Evolutionary conservation across 2,329 filamentous ascomycete species (phyloP), one percentile per base, ranked within the genome.

Genomic region (Ophiostoma pallidulum): DNA sequence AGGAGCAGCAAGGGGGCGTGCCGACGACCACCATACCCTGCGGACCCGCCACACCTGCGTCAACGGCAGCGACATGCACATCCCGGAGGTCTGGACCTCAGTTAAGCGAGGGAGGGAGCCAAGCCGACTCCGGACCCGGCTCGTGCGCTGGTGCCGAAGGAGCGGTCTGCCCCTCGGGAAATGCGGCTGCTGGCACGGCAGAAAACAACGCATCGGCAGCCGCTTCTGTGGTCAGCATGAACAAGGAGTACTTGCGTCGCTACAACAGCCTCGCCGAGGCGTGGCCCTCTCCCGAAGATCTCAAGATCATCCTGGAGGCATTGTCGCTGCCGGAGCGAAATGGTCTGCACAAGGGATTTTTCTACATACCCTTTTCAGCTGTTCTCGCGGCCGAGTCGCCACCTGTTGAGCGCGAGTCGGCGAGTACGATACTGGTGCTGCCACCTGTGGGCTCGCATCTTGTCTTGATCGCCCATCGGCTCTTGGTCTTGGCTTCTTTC

Each of bases 391-490:
- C 49, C 26, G 41, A 48, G 33, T 20, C 41, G 8, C 38, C 42
- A 6, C 42, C 46, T 8, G 33, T 46, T 8, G 22, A 13, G 28
- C 32, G 28, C 9, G 36, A 39, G 13, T 8, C 24, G 0, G 45
- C 32, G 13, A 12, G 32, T n/a, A 13, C 19, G 7, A 8, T 49
- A 8, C 26, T 52, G 3, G 20, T 47, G 10, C 19, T 52, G 4
- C 50, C 50, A 2, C 50, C 50, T 2, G 8, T 14, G 1, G 50
- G 50, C 4, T 10, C 47, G 3, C 51, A 68, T 49, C 64, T 64
- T 3, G 59, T 65, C 6, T 49, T 62, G 3, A 54, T 68, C 16
- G 65, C 64, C 5, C 58, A 59, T 32, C 58, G 56, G 36, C 59
- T 67, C 13, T 52, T 68, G 12, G 46, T 59, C 13, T 49, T 66